Evolutionary conservation across 345 rosid genomes (phyloP).

Genomic region (Hibiscus tridactylites): DNA sequence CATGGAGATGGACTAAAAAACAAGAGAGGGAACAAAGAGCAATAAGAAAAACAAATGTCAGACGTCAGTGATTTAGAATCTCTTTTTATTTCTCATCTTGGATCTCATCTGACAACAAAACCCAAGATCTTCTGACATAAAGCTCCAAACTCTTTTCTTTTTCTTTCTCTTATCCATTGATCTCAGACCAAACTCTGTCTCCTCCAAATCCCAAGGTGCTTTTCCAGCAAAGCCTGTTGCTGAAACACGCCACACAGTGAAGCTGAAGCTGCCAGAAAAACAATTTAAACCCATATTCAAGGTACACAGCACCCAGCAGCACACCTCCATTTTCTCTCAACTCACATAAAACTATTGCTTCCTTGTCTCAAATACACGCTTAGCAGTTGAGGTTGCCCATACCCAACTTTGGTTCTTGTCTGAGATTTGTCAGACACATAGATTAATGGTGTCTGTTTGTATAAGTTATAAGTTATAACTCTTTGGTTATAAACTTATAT

Average conservation of each 20-base stretch:
- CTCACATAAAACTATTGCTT: slow-evolving; percentile 34
- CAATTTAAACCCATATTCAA: slow-evolving; percentile 38
- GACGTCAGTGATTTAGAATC: slow-evolving; percentile 17
- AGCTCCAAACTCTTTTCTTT: slow-evolving; percentile 14
- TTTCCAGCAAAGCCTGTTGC: slow-evolving; percentile 43
- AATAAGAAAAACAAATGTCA: slow-evolving; percentile 31
- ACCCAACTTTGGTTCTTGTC: slow-evolving; percentile 33
- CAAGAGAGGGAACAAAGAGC: background rate
- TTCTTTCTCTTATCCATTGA: slow-evolving; percentile 24
- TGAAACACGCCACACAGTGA: slow-evolving; percentile 27
- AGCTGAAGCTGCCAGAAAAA: slow-evolving; percentile 11
- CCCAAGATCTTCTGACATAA: slow-evolving; percentile 16
- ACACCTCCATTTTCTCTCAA: slow-evolving; percentile 43
- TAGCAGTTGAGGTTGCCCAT: slow-evolving; percentile 55
- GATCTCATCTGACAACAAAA: slow-evolving; percentile 18
- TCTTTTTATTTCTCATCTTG: slow-evolving; percentile 26
- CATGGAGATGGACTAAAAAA: background rate
- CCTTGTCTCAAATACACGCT: slow-evolving; percentile 38
- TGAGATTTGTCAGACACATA: slow-evolving; percentile 11
- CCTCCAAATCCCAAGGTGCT: slow-evolving; percentile 22
- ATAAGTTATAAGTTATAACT: background rate
- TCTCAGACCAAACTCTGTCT: slow-evolving; percentile 26
- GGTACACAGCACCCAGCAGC: slow-evolving; percentile 31
- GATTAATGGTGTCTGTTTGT: slow-evolving; percentile 16
- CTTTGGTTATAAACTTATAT: slow-evolving; percentile 16